Conservation (phyloP, 345 rosid species). For the Eutrema heterophyllum region DNA sequence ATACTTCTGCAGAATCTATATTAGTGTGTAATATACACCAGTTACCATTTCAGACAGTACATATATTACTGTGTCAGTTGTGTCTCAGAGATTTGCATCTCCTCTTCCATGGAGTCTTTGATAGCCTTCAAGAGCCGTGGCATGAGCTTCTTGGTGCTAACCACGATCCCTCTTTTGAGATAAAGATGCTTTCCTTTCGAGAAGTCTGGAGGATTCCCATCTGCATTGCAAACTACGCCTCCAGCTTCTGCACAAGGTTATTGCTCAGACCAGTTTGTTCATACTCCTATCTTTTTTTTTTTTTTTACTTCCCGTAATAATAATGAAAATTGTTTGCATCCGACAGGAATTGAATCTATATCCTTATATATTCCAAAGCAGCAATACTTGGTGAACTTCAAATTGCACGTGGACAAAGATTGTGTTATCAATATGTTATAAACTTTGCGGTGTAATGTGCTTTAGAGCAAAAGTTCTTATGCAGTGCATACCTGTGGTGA, state of each 20-base stretch:
- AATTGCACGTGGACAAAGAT: neutral
- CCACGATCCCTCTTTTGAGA: conserved; percentile 55
- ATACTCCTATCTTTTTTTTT: neutral
- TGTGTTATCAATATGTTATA: neutral
- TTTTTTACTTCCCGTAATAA: neutral
- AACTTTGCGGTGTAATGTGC: neutral
- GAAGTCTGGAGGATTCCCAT: conserved; percentile 67
- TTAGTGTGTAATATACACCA: neutral
- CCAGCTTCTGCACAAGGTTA: conserved; percentile 65
- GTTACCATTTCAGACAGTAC: neutral
- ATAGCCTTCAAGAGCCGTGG: conserved; percentile 67
- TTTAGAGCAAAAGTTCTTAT: neutral
- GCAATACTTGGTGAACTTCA: neutral
- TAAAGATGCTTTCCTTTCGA: conserved; percentile 60
- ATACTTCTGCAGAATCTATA: neutral
- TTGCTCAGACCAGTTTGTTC: neutral
- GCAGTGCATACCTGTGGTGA: conserved; percentile 54
- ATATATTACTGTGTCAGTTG: neutral
- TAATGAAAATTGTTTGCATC: too few relatives aligned
- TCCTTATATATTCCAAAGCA: neutral
- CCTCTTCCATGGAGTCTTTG: conserved; percentile 48
- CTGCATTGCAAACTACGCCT: conserved; percentile 58
- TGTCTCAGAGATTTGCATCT: conserved; percentile 27
- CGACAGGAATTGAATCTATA: too few relatives aligned
- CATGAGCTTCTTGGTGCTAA: conserved; percentile 64